Conservation (phyloP, 1,139 yeast genomes). For the Candida sp. region DNA sequence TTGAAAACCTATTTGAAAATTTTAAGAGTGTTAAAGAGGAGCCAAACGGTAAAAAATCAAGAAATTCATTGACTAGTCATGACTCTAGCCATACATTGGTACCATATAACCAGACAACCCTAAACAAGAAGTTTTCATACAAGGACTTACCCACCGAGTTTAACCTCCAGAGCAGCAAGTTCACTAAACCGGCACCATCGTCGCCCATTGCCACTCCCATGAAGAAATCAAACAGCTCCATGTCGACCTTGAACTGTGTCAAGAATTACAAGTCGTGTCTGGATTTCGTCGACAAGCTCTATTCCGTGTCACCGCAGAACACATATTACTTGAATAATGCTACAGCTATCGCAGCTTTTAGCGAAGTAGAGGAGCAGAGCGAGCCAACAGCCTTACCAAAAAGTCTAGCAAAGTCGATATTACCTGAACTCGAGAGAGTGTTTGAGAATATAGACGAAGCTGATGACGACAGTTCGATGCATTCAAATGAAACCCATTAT, state of each 20-base stretch:
- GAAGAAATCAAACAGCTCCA: conserved; percentile 4
- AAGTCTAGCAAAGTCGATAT: conserved; percentile 2
- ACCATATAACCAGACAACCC: not conserved
- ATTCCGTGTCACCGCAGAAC: conserved; percentile 46
- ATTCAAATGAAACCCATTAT: conserved; percentile 19
- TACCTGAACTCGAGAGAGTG: conserved; percentile 11
- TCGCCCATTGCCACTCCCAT: conserved; percentile 8
- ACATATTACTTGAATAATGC: conserved; percentile 39
- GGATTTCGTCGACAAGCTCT: conserved; percentile 37
- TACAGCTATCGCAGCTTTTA: conserved; percentile 31
- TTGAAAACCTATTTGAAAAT: conserved; percentile 10
- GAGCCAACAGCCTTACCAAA: not conserved
- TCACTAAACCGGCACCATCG: not conserved
- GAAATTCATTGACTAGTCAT: conserved; percentile 14
- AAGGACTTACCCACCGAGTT: conserved; percentile 15
- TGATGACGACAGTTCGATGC: conserved; percentile 7
- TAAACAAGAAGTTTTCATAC: conserved; percentile 10
- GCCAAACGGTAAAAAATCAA: not conserved
- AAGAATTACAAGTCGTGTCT: conserved; percentile 25
- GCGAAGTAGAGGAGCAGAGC: conserved; percentile 4
- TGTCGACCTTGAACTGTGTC: conserved; percentile 2
- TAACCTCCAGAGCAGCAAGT: conserved; percentile 4
- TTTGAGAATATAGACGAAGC: conserved; percentile 12
- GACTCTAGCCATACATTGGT: conserved; percentile 15
- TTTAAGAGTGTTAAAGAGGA: conserved; percentile 3